phyloP scores from a whole-genome alignment of 441 rosid species.

The Erysimum pusillum region DNA sequence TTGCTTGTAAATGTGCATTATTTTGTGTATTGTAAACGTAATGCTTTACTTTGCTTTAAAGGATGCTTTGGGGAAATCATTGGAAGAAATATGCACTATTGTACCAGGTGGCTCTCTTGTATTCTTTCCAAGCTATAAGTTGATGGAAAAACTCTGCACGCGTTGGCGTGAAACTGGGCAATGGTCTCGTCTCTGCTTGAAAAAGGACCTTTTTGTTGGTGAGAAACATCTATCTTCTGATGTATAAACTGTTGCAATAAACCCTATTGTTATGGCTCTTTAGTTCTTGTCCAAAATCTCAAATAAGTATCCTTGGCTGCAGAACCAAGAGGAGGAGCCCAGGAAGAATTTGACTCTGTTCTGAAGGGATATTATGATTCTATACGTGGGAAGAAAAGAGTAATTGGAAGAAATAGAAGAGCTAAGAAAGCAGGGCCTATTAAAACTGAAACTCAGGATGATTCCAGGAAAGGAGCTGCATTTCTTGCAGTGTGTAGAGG shows the following conservation, averaged over 20 bases:
- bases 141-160: constrained; percentile 88
- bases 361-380: constrained; percentile 81
- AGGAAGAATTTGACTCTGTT: constrained; percentile 83
- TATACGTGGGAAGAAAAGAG: constrained; percentile 53
- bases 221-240: constrained; percentile 19
- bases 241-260: constrained; percentile 12
- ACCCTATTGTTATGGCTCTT: neutral
- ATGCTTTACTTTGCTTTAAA: constrained; percentile 49
- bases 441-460: constrained; percentile 52
- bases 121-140: constrained; percentile 97
- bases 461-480: constrained; percentile 77
- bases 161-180: constrained; percentile 97
- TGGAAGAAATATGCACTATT: constrained; percentile 83
- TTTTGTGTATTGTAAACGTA: neutral
- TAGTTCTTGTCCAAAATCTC: constrained; percentile 23
- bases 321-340: constrained; percentile 95
- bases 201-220: constrained; percentile 83
- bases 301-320: constrained; percentile 45
- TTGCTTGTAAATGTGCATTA: constrained; percentile 25
- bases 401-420: constrained; percentile 63
- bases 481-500: constrained; percentile 97
- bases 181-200: constrained; percentile 81
- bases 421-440: constrained; percentile 56
- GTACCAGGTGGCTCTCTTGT: constrained; percentile 94
- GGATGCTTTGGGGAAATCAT: constrained; percentile 91